Evolutionary conservation across 352 stramenopile genomes (phyloP).

Genomic region (Phytopythium litorale): DNA sequence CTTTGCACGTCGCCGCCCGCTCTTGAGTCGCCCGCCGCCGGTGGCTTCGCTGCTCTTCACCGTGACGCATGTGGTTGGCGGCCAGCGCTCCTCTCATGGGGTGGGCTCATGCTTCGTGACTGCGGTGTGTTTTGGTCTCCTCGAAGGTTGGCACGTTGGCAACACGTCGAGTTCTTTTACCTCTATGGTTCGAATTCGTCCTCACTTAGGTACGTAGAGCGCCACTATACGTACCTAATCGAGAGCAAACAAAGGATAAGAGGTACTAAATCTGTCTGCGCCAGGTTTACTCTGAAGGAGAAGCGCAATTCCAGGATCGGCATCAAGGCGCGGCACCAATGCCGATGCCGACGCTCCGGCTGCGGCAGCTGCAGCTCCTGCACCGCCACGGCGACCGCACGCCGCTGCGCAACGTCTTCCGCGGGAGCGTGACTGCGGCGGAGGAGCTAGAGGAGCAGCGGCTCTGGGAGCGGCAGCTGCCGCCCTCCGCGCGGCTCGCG

Average conservation of each 20-base stretch:
- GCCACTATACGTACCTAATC: too few species aligned
- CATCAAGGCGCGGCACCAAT: too few species aligned
- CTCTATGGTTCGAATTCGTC: too few species aligned
- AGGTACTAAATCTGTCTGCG: neutral
- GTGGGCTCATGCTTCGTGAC: too few species aligned
- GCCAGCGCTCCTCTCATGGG: neutral
- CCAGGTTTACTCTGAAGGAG: too few species aligned
- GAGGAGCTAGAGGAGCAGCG: conserved; percentile 33
- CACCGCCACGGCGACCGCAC: conserved; percentile 81
- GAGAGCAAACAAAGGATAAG: too few species aligned
- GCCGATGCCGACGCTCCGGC: conserved; percentile 15
- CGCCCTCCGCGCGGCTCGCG: conserved; percentile 25
- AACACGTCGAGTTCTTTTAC: too few species aligned
- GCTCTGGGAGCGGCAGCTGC: conserved; percentile 46
- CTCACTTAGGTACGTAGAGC: too few species aligned
- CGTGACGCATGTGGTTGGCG: neutral
- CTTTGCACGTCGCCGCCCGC: neutral
- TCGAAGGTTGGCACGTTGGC: too few species aligned
- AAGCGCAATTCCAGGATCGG: too few species aligned
- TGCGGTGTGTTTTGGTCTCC: too few species aligned
- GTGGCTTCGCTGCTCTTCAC: neutral
- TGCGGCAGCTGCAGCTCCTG: conserved; percentile 76
- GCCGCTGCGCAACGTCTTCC: conserved; percentile 69
- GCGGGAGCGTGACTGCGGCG: conserved; percentile 17
- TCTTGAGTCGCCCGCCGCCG: neutral